phyloP scores from a whole-genome alignment of 2,329 filamentous ascomycete species.

The Magnaporthiopsis rhizophila region DNA sequence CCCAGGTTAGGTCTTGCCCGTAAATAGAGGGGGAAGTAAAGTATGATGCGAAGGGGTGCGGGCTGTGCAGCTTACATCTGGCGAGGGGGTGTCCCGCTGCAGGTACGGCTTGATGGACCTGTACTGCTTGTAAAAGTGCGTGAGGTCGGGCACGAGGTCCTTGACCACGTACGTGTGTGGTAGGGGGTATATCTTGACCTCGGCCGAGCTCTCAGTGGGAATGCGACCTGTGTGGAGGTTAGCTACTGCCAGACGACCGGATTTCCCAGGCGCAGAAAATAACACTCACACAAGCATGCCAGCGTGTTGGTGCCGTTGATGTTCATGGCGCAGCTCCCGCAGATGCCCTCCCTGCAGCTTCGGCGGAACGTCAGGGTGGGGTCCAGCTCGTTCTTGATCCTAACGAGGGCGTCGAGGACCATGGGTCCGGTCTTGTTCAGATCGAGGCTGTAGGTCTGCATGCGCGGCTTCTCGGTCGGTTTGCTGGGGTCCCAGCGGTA shows the following conservation, averaged over 20 bases:
- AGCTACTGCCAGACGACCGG: too few species aligned
- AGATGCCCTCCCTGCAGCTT: slow-evolving; percentile 97
- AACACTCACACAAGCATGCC: slow-evolving; percentile 83
- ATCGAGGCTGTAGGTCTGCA: slow-evolving; percentile 93
- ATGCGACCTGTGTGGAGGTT: slow-evolving; percentile 65
- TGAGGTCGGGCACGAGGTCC: slow-evolving; percentile 95
- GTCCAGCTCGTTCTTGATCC: slow-evolving; percentile 99
- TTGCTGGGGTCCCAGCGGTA: slow-evolving; percentile 98
- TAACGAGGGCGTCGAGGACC: slow-evolving; percentile 92
- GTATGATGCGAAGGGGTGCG: slow-evolving; percentile 6
- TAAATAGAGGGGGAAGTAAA: not conserved
- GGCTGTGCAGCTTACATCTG: slow-evolving; percentile 56
- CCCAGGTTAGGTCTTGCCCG: not conserved
- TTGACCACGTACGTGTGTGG: slow-evolving; percentile 99
- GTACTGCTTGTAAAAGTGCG: slow-evolving; percentile 99
- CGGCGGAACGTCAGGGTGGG: slow-evolving; percentile 92
- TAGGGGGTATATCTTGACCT: slow-evolving; percentile 93
- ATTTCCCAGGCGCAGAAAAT: too few species aligned
- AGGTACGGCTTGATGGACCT: slow-evolving; percentile 99
- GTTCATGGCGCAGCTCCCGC: slow-evolving; percentile 98
- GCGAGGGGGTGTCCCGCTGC: slow-evolving; percentile 76
- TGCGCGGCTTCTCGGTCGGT: slow-evolving; percentile 84
- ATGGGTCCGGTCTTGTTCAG: slow-evolving; percentile 99
- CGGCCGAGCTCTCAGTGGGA: slow-evolving; percentile 68
- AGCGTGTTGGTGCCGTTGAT: slow-evolving; percentile 98